Conservation (phyloP, 257 asterid species). For the Ajuga chamaepitys region DNA sequence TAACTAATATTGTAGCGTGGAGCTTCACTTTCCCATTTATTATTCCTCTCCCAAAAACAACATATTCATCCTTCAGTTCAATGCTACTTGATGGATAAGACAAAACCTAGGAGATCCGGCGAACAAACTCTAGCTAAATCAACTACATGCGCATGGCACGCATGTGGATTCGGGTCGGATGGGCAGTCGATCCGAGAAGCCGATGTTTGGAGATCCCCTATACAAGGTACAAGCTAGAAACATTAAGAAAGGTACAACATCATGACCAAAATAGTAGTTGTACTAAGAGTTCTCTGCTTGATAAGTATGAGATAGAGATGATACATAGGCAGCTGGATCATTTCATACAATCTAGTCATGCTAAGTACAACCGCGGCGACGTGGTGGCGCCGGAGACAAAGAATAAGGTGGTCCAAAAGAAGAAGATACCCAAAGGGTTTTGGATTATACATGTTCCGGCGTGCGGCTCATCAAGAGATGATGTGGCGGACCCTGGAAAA, state of each 20-base stretch:
- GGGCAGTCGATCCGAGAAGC: conserved; percentile 23
- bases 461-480: conserved; percentile 37
- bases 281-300: conserved; percentile 42
- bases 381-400: conserved; percentile 4
- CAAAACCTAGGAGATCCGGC: conserved; percentile 24
- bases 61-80: background rate
- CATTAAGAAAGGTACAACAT: conserved; percentile 12
- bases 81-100: conserved; percentile 13
- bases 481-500: conserved; percentile 18
- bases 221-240: conserved; percentile 56
- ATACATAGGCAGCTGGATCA: conserved; percentile 45
- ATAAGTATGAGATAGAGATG: conserved; percentile 49
- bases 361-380: background rate
- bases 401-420: conserved; percentile 2
- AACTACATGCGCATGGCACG: conserved; percentile 57
- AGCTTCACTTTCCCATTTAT: conserved; percentile 20
- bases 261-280: background rate
- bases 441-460: conserved; percentile 22
- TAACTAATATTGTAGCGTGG: conserved; percentile 10
- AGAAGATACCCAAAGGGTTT: conserved; percentile 14
- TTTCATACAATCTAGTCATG: conserved; percentile 34
- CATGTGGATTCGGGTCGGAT: conserved; percentile 45
- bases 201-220: conserved; percentile 27
- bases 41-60: background rate
- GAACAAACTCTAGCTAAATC: conserved; percentile 41